Percentiles rank a stretch among this genome's conserved stretches.
Evolutionary conservation across 805 yeast species (phyloP).

Genomic region (Spathaspora passalidarum): DNA sequence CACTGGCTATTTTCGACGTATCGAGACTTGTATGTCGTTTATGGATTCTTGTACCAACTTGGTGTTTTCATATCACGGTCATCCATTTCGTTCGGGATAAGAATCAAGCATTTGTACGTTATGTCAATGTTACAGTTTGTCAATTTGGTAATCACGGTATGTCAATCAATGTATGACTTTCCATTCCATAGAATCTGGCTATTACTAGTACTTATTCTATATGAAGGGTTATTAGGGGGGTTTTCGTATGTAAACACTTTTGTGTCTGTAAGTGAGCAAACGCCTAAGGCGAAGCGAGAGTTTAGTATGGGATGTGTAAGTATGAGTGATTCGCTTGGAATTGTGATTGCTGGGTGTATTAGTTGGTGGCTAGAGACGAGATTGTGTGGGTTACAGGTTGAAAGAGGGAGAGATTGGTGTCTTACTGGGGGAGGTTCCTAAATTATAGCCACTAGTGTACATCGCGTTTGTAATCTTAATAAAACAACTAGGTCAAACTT

Average conservation of each 20-base stretch:
- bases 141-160: constrained; percentile 56
- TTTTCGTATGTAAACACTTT: constrained; percentile 88
- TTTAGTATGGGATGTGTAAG: constrained; percentile 33
- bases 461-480: no score
- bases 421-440: constrained; percentile 8
- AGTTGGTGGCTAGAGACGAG: constrained; percentile 72
- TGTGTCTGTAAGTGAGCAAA: constrained; percentile 63
- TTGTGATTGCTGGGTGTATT: constrained; percentile 74
- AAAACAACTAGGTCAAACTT: no score
- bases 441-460: no score
- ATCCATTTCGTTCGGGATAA: constrained; percentile 59
- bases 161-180: constrained; percentile 61
- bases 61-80: constrained; percentile 94
- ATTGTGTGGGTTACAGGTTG: constrained; percentile 69
- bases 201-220: constrained; percentile 63
- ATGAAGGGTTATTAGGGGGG: constrained; percentile 92
- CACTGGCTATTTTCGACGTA: constrained; percentile 51
- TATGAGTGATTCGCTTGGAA: constrained; percentile 74
- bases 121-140: constrained; percentile 65
- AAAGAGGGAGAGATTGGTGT: constrained; percentile 80
- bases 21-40: constrained; percentile 87
- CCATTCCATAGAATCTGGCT: constrained; percentile 60
- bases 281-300: constrained; percentile 38
- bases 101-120: constrained; percentile 56
- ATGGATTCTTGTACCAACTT: constrained; percentile 84